A percentile compares a stretch with the other conserved stretches of the same genome.
Evolutionary conservation across 1,139 yeast species (phyloP).

Genomic region (Pichia sp.): DNA sequence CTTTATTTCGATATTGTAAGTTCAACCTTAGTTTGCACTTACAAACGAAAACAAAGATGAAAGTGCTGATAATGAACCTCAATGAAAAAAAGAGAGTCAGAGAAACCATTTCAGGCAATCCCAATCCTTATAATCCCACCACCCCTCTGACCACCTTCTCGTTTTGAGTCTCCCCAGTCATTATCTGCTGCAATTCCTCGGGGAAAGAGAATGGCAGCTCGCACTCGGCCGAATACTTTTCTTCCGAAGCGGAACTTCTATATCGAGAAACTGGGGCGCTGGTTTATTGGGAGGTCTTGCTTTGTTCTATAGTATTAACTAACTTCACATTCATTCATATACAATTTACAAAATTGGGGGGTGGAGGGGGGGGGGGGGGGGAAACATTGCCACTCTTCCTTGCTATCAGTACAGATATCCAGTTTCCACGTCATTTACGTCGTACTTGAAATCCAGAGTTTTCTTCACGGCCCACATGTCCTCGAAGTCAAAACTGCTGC

Average conservation of each 20-base stretch:
- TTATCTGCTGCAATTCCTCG: background rate
- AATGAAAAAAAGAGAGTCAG: too few relatives aligned
- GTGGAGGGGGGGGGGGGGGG: background rate
- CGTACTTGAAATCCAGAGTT: slow-evolving; percentile 63
- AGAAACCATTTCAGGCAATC: too few relatives aligned
- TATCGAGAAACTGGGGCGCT: background rate
- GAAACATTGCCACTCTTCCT: background rate
- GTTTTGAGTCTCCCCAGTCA: background rate
- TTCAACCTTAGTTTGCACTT: too few relatives aligned
- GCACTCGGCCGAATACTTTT: background rate
- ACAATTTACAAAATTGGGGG: background rate
- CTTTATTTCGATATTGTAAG: background rate
- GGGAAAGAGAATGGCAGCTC: background rate
- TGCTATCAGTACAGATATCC: slow-evolving; percentile 4
- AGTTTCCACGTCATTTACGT: slow-evolving; percentile 24
- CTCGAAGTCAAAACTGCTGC: slow-evolving; percentile 86
- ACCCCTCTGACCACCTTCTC: background rate
- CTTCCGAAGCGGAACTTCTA: background rate
- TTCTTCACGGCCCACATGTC: slow-evolving; percentile 86
- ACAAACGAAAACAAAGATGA: too few relatives aligned
- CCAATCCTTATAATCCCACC: too few relatives aligned
- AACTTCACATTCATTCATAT: background rate
- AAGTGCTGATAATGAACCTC: too few relatives aligned
- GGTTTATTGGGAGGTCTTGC: background rate
- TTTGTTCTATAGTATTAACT: too few relatives aligned